A percentile compares a stretch with the other conserved stretches of the same genome.
Evolutionary conservation across 352 stramenopile species (phyloP).

Genomic region (Aphanomyces cochlioides): DNA sequence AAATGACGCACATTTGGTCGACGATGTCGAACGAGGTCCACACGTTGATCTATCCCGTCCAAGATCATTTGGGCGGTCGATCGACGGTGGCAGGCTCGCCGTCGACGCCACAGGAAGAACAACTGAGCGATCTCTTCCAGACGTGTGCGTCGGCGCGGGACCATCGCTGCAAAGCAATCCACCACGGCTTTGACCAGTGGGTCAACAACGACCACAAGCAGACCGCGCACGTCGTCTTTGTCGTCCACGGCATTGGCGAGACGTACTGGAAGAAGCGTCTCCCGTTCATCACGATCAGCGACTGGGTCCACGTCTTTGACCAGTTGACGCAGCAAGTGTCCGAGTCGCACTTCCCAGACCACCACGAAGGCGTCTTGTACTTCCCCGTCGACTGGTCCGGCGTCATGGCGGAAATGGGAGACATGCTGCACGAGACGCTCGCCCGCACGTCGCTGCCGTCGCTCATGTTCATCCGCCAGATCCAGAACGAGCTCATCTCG

Average conservation of each 20-base stretch:
- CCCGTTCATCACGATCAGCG: slow-evolving; percentile 74
- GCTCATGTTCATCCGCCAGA: slow-evolving; percentile 45
- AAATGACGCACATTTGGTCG: slow-evolving; percentile 35
- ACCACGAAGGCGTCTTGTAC: slow-evolving; percentile 50
- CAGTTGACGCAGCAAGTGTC: slow-evolving; percentile 45
- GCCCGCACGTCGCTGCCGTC: background rate
- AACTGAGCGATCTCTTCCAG: slow-evolving; percentile 19
- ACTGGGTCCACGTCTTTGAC: slow-evolving; percentile 55
- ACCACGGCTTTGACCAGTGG: slow-evolving; percentile 78
- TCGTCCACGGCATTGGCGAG: slow-evolving; percentile 88
- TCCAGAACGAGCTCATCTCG: slow-evolving; percentile 77
- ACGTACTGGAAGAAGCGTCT: slow-evolving; percentile 35
- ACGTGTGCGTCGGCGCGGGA: slow-evolving; percentile 6
- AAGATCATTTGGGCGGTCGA: slow-evolving; percentile 11
- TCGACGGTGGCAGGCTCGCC: slow-evolving; percentile 1
- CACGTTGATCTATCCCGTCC: slow-evolving; percentile 19
- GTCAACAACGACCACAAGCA: slow-evolving; percentile 48
- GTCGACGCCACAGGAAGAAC: slow-evolving; percentile 5
- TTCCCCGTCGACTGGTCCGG: slow-evolving; percentile 72
- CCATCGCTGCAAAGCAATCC: slow-evolving; percentile 32
- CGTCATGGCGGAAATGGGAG: background rate
- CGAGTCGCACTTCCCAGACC: slow-evolving; percentile 56
- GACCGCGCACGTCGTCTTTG: slow-evolving; percentile 84
- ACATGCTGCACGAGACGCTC: slow-evolving; percentile 14
- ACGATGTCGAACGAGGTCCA: slow-evolving; percentile 41